Conservation (phyloP, 495 filamentous ascomycete genomes). For the Penicillium simplicissimum region DNA sequence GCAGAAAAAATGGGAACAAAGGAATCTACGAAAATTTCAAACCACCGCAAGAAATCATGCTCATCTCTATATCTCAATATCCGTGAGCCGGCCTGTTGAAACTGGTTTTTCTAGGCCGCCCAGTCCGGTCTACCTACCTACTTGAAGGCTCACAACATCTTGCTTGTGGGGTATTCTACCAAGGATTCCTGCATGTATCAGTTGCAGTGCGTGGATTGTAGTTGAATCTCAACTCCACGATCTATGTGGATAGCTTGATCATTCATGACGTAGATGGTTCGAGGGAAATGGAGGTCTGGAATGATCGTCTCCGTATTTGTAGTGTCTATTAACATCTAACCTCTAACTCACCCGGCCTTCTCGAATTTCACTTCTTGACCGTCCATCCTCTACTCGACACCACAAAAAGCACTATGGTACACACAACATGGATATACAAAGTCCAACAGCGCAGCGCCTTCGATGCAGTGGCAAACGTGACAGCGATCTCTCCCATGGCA, state of each 20-base stretch:
- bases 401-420: slow-evolving; percentile 6
- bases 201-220: neutral
- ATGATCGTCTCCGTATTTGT: neutral
- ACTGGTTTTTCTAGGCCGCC: neutral
- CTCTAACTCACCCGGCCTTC: slow-evolving; percentile 5
- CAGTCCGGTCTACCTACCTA: neutral
- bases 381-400: neutral
- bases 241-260: no score
- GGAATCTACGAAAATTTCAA: slow-evolving; percentile 27
- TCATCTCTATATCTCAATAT: neutral
- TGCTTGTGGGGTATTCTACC: neutral
- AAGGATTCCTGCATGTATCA: neutral
- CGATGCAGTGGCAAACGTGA: neutral
- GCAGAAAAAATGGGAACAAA: slow-evolving; percentile 37
- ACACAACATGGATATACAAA: neutral
- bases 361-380: neutral
- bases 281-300: neutral
- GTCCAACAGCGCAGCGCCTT: neutral
- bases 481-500: neutral
- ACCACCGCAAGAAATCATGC: slow-evolving; percentile 19
- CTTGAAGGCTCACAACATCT: neutral
- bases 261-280: neutral
- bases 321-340: slow-evolving; percentile 12
- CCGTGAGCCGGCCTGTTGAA: neutral
- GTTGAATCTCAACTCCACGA: neutral